phyloP scores from a whole-genome alignment of 352 stramenopile species.

The Phytophthora agathidicida region DNA sequence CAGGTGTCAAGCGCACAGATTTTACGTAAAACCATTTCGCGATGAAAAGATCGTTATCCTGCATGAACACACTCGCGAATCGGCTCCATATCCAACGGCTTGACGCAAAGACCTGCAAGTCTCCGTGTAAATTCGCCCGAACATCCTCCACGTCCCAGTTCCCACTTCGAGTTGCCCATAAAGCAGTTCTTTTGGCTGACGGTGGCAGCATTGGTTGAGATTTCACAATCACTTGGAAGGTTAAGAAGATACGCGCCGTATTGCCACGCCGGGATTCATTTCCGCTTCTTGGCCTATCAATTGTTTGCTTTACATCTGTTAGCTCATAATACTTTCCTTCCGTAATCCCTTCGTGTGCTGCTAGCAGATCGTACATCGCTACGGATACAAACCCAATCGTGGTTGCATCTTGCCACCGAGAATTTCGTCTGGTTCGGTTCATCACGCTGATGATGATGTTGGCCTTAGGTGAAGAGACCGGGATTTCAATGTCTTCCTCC shows the following conservation, averaged over 20 bases:
- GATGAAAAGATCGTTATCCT: slow-evolving; percentile 51
- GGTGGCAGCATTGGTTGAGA: slow-evolving; percentile 2
- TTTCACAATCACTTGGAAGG: slow-evolving; percentile 42
- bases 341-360: slow-evolving; percentile 16
- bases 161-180: slow-evolving; percentile 33
- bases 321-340: slow-evolving; percentile 35
- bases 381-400: slow-evolving; percentile 51
- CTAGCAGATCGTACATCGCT: slow-evolving; percentile 44
- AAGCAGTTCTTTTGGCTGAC: slow-evolving; percentile 8
- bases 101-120: slow-evolving; percentile 54
- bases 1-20: slow-evolving; percentile 24
- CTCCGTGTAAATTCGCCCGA: slow-evolving; percentile 47
- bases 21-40: slow-evolving; percentile 55
- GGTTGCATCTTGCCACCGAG: slow-evolving; percentile 25
- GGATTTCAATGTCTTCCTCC: slow-evolving; percentile 67
- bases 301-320: slow-evolving; percentile 3
- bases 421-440: slow-evolving; percentile 38
- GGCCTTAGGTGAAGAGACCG: slow-evolving; percentile 41
- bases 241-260: slow-evolving; percentile 26
- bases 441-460: slow-evolving; percentile 50
- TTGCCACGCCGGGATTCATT: not conserved
- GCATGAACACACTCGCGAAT: slow-evolving; percentile 44
- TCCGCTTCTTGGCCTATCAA: not conserved
- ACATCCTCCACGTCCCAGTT: slow-evolving; percentile 58
- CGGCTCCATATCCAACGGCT: slow-evolving; percentile 68